phyloP scores from a whole-genome alignment of 2,329 filamentous ascomycete genomes.

The Pseudocercospora eumusae region DNA sequence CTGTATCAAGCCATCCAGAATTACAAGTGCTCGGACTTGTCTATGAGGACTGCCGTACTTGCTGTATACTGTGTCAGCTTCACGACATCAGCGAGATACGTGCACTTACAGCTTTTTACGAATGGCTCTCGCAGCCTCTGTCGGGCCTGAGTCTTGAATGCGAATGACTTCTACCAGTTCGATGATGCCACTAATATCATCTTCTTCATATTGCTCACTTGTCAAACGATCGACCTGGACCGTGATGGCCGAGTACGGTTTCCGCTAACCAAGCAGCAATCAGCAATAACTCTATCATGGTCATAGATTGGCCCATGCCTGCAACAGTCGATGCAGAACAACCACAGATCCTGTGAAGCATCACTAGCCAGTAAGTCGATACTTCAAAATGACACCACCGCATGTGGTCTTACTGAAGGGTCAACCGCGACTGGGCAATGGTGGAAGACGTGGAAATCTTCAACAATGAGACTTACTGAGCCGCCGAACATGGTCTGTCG shows the following conservation, averaged over 20 bases:
- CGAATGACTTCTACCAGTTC: slow-evolving; percentile 93
- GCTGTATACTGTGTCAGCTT: slow-evolving; percentile 42
- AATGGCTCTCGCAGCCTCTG: slow-evolving; percentile 86
- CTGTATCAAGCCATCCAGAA: slow-evolving; percentile 90
- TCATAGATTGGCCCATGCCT: background rate
- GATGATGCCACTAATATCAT: slow-evolving; percentile 87
- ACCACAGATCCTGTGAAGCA: background rate
- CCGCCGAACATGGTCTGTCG: slow-evolving; percentile 29
- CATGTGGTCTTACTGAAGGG: no score
- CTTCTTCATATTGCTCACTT: slow-evolving; percentile 83
- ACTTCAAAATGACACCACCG: no score
- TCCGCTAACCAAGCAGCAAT: slow-evolving; percentile 55
- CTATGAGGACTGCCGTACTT: slow-evolving; percentile 96
- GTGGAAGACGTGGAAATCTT: background rate
- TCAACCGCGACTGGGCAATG: no score
- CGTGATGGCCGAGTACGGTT: slow-evolving; percentile 90
- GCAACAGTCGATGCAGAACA: background rate
- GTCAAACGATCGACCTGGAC: slow-evolving; percentile 90
- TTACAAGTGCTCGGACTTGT: slow-evolving; percentile 81
- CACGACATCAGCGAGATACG: background rate
- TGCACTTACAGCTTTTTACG: slow-evolving; percentile 80
- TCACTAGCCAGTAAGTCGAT: background rate
- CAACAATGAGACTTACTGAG: slow-evolving; percentile 25
- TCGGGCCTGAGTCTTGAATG: slow-evolving; percentile 81
- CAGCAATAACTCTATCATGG: background rate